Evolutionary conservation across 2,329 filamentous ascomycete genomes (phyloP).

Genomic region (Seiridium unicorne): DNA sequence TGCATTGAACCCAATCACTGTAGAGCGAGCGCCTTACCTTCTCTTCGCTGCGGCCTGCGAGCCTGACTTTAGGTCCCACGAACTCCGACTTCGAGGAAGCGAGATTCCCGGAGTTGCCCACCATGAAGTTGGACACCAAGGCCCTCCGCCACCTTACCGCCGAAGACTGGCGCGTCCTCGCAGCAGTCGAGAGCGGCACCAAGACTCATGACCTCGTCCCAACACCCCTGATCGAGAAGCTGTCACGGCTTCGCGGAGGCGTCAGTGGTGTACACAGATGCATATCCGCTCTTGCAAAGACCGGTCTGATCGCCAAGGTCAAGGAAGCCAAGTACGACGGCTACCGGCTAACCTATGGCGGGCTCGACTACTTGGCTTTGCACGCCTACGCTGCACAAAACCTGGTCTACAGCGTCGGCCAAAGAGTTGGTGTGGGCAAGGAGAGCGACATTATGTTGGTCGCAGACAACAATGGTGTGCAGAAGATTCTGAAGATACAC

Average conservation of each 20-base stretch:
- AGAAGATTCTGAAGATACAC: slow-evolving; percentile 92
- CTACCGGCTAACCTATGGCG: slow-evolving; percentile 94
- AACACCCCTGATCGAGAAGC: slow-evolving; percentile 80
- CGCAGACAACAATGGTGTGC: slow-evolving; percentile 72
- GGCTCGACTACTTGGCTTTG: slow-evolving; percentile 94
- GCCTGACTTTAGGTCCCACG: too few relatives aligned
- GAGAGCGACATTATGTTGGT: slow-evolving; percentile 97
- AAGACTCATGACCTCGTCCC: slow-evolving; percentile 98
- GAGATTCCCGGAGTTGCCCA: slow-evolving; percentile 13
- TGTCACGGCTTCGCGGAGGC: slow-evolving; percentile 77
- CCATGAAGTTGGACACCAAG: slow-evolving; percentile 94
- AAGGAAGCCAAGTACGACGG: slow-evolving; percentile 98
- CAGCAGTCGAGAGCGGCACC: slow-evolving; percentile 88
- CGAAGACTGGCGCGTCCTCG: slow-evolving; percentile 94
- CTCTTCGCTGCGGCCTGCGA: too few relatives aligned
- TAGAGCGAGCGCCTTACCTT: too few relatives aligned
- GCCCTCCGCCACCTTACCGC: slow-evolving; percentile 86
- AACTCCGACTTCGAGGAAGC: too few relatives aligned
- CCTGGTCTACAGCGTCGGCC: slow-evolving; percentile 87
- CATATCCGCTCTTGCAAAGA: slow-evolving; percentile 90
- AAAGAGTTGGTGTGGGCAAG: slow-evolving; percentile 93
- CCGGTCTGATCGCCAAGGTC: slow-evolving; percentile 83
- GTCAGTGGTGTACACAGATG: slow-evolving; percentile 77
- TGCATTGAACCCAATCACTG: too few relatives aligned
- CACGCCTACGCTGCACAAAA: slow-evolving; percentile 82